Evolutionary conservation across 768 basidiomycete species (phyloP), one percentile per base, ranked within the genome.

Genomic region (Hysterangium stoloniferum): DNA sequence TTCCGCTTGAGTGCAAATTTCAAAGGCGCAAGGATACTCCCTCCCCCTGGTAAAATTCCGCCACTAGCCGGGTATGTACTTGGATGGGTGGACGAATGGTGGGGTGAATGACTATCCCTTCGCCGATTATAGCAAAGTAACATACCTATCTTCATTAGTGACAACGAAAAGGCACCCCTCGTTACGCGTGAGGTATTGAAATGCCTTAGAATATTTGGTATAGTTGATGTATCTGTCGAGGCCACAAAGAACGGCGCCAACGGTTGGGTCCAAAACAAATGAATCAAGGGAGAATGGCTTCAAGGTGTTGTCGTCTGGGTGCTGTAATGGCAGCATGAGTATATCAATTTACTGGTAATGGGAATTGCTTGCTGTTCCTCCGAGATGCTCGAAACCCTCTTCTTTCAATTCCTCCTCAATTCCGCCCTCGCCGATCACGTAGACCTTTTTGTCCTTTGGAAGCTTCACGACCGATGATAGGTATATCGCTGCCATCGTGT

Each of bases 191-290:
- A 98, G 74, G 66, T 94, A 95, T 60, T 86, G 81, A 67, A 88
- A 90, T 4, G 92, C 96, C 66, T 92, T 95, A 9, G 85, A 86
- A 47, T 90, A 71, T 69, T 99, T 99, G 48, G 86, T 90, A 70
- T 98, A 99, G 68, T 90, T 96, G 62, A 96, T 75, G 57, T 74
- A 71, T 20, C 75, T 76, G 67, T 97, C 95, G 22, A 94, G 77
- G 1, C 95, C 95, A 63, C 92, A 94, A n/a, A 98, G 73, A 12
- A 99, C 95, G 8, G 89, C 94, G n/a, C 77, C 86, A 45, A 99
- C 81, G 45, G 75, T 69, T 6, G 85, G 80, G 64, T 97, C 95
- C 4, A 77, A 68, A 2, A 72, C 74, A 66, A 89, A 95, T 55
- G 79, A 67, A 38, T 74, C 72, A n/a, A 86, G 68, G 29, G 73